These are phyloP conservation scores for Penicillium herquei DNA, from an alignment of 495 filamentous ascomycete species.

Conservation along the genomic window DNA sequence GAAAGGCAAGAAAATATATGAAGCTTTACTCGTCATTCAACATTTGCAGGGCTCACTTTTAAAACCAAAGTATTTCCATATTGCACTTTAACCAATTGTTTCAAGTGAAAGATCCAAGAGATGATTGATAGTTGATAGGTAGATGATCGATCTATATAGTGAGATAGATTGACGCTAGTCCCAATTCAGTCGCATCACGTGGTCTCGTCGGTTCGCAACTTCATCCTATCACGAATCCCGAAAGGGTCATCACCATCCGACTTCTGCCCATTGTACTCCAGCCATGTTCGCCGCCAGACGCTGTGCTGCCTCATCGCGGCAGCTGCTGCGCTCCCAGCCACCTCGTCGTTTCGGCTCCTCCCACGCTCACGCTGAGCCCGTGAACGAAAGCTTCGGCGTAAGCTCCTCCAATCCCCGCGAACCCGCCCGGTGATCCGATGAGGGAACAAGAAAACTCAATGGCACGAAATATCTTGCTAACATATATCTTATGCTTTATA, in stretches of 20 bases:
- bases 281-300: constrained; percentile 47
- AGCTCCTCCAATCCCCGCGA: constrained; percentile 33
- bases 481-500: constrained; percentile 29
- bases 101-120: no score
- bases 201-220: constrained; percentile 23
- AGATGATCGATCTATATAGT: neutral
- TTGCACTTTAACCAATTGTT: no score
- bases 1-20: no score
- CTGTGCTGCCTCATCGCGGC: constrained; percentile 41
- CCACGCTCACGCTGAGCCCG: constrained; percentile 49
- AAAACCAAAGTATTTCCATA: no score
- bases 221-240: constrained; percentile 27
- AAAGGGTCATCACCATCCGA: constrained; percentile 33
- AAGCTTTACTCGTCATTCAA: no score
- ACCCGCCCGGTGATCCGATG: constrained; percentile 6
- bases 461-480: constrained; percentile 15
- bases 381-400: constrained; percentile 65
- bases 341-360: constrained; percentile 47
- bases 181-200: constrained; percentile 21
- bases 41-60: no score
- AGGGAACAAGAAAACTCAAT: constrained; percentile 5
- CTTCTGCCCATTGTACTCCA: constrained; percentile 30
- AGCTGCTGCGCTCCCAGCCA: constrained; percentile 44
- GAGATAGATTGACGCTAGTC: constrained; percentile 15
- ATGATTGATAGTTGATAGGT: no score